These are phyloP conservation scores for Sclerotinia sclerotiorum DNA, from an alignment of 2,329 filamentous ascomycete genomes.

Conservation along the genomic window DNA sequence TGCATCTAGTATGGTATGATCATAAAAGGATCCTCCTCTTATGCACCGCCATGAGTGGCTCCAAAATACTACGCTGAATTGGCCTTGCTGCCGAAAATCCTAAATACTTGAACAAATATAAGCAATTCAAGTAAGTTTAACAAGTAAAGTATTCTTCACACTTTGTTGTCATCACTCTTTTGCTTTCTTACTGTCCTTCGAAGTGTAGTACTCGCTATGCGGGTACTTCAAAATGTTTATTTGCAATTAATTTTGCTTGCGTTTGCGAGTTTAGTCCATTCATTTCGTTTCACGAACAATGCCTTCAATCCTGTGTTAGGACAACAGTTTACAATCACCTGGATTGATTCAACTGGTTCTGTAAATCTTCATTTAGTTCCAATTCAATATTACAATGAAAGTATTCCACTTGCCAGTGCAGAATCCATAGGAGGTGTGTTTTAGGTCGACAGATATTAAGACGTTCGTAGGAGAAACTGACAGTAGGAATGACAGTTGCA, in stretches of 20 bases:
- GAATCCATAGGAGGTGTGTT: slow-evolving; percentile 6
- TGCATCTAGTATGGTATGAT: not conserved
- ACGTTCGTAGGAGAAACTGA: not conserved
- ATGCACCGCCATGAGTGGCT: not conserved
- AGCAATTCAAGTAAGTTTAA: not conserved
- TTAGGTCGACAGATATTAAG: not conserved
- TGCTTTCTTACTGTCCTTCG: not conserved
- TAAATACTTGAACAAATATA: not conserved
- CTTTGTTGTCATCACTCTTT: not conserved
- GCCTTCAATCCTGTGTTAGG: not conserved
- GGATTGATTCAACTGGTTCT: not conserved
- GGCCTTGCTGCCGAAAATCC: not conserved
- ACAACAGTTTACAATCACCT: not conserved
- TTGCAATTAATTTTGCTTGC: not conserved
- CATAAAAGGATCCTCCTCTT: not conserved
- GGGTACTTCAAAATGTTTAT: not conserved
- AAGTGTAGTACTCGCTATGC: not conserved
- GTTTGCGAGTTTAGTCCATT: not conserved
- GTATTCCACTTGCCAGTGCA: not conserved
- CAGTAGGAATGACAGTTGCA: not conserved
- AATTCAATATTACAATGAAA: slow-evolving; percentile 2
- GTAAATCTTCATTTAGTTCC: not conserved
- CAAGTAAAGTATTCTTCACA: too few relatives aligned
- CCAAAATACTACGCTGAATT: not conserved
- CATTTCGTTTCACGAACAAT: not conserved